These are phyloP conservation scores for Chlamydomonas sp. DNA, from an alignment of 139 green algal species.

Conservation along the genomic window DNA sequence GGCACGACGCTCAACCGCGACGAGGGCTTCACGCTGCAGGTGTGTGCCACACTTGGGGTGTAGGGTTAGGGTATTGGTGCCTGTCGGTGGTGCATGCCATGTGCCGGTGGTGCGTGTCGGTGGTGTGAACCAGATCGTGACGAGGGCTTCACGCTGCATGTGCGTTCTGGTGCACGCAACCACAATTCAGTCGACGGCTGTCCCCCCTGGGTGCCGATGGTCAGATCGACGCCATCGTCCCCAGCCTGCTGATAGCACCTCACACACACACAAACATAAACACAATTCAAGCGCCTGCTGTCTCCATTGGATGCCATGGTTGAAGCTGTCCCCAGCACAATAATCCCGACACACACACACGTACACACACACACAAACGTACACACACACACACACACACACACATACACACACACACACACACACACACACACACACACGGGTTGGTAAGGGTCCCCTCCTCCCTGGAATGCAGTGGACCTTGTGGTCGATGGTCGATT, in stretches of 20 bases:
- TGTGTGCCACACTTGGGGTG: too few relatives aligned
- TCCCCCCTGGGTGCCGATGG: too few relatives aligned
- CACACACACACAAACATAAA: constrained; percentile 29
- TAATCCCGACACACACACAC: constrained; percentile 45
- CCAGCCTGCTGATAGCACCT: constrained; percentile 45
- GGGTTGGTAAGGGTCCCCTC: too few relatives aligned
- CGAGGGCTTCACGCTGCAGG: constrained; percentile 57
- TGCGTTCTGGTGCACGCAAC: too few relatives aligned
- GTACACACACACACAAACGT: constrained; percentile 11
- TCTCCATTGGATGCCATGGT: constrained; percentile 48
- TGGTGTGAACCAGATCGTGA: too few relatives aligned
- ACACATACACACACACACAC: background rate
- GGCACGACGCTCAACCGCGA: constrained; percentile 30
- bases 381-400: background rate
- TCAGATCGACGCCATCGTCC: constrained; percentile 48
- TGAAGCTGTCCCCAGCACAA: constrained; percentile 31
- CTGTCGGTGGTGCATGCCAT: too few relatives aligned
- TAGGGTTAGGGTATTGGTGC: too few relatives aligned
- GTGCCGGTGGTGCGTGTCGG: too few relatives aligned
- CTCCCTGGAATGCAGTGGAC: too few relatives aligned
- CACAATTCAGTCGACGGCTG: too few relatives aligned
- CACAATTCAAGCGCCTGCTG: constrained; percentile 8
- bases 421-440: background rate
- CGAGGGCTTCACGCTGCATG: constrained; percentile 57
- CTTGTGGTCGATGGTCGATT: too few relatives aligned